A percentile compares a stretch with the other conserved stretches of the same genome.
Evolutionary conservation across 441 rosid species (phyloP).

Genomic region (Pelargonium citronellum): DNA sequence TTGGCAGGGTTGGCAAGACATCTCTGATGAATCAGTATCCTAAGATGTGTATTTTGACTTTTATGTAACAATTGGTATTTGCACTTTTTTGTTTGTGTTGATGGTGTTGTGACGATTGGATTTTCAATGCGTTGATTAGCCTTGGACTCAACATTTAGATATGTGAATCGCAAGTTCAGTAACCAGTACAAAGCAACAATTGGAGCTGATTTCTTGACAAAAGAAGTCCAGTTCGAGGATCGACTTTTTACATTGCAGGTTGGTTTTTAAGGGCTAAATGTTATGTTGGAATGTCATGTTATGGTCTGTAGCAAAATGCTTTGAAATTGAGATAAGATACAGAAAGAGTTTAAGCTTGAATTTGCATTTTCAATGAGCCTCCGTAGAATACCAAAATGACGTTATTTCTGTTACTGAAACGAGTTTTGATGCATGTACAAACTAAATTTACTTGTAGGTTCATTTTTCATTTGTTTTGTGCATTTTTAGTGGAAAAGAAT

Average conservation of each 20-base stretch:
- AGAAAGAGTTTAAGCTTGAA: no score
- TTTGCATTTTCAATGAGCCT: no score
- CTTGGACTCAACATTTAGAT: neutral
- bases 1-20: conserved; percentile 6
- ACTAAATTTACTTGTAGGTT: no score
- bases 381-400: no score
- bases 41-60: conserved; percentile 2
- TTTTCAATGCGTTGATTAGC: neutral
- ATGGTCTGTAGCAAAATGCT: no score
- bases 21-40: conserved; percentile 8
- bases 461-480: no score
- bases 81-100: neutral
- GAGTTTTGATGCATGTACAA: no score
- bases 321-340: no score
- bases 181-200: conserved; percentile 5
- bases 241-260: neutral
- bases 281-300: neutral
- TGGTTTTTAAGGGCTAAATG: neutral
- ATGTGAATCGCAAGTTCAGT: conserved; percentile 6
- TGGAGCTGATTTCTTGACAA: no score
- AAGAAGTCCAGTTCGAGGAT: no score
- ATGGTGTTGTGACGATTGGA: neutral
- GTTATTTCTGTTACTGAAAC: no score
- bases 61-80: conserved; percentile 3
- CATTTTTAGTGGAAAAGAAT: no score